Evolutionary conservation across 2,329 filamentous ascomycete genomes (phyloP).

Genomic region (Aureobasidium lini): DNA sequence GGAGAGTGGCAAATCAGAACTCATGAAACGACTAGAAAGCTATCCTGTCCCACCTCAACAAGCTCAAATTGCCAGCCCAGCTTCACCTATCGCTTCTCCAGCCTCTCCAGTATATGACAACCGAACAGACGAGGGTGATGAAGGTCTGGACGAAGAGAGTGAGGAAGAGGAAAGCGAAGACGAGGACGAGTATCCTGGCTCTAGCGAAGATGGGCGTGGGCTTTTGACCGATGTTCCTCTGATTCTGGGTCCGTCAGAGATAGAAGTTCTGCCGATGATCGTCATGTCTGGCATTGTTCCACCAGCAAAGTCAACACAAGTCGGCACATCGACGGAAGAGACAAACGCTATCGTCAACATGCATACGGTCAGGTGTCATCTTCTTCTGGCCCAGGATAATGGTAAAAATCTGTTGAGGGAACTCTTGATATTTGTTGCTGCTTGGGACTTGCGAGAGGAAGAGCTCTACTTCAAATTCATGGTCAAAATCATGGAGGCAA

Average conservation of each 20-base stretch:
- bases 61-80: conserved; percentile 17
- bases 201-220: conserved; percentile 64
- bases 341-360: conserved; percentile 61
- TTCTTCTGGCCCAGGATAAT: conserved; percentile 82
- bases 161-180: conserved; percentile 55
- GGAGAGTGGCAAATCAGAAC: conserved; percentile 43
- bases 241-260: conserved; percentile 88
- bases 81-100: conserved; percentile 26
- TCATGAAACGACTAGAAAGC: conserved; percentile 43
- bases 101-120: conserved; percentile 14
- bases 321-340: conserved; percentile 48
- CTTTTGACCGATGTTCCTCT: conserved; percentile 89
- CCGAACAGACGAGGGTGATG: conserved; percentile 13
- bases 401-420: conserved; percentile 84
- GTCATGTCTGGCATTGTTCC: conserved; percentile 92
- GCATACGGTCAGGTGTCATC: conserved; percentile 82
- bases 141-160: conserved; percentile 34
- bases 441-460: conserved; percentile 91
- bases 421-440: conserved; percentile 89
- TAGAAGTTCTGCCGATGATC: conserved; percentile 94
- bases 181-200: conserved; percentile 62
- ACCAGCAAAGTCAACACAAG: conserved; percentile 46
- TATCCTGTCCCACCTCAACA: conserved; percentile 23
- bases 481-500: conserved; percentile 88
- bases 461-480: conserved; percentile 96